These are phyloP conservation scores for Agrostemma githago DNA, from an alignment of 148 eudicot genomes.

Conservation along the genomic window DNA sequence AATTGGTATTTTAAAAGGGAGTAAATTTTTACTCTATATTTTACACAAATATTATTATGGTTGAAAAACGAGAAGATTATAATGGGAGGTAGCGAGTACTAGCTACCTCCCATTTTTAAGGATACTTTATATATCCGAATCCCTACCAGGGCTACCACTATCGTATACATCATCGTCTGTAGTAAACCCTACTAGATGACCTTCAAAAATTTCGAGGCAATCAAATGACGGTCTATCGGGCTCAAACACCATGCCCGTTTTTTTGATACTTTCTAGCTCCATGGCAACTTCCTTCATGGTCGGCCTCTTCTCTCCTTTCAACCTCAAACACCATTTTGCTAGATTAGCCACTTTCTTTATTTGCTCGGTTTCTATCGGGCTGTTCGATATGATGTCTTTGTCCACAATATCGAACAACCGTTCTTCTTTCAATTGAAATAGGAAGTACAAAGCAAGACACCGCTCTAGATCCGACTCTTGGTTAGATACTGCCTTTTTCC, in stretches of 20 bases:
- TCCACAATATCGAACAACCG: conserved; percentile 16
- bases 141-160: background rate
- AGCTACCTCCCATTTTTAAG: too few species aligned
- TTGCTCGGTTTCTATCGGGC: background rate
- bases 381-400: background rate
- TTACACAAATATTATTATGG: too few species aligned
- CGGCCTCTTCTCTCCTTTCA: conserved; percentile 18
- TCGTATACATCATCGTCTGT: background rate
- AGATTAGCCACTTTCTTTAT: conserved; percentile 17
- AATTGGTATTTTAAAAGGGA: too few species aligned
- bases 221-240: background rate
- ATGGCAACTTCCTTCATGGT: conserved; percentile 24
- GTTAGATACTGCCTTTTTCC: background rate
- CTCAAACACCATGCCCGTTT: background rate
- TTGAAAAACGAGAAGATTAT: too few species aligned
- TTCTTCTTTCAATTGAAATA: conserved; percentile 18
- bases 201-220: background rate
- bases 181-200: background rate
- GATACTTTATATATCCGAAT: background rate
- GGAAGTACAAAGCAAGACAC: conserved; percentile 11
- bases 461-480: conserved; percentile 8
- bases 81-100: too few species aligned
- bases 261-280: conserved; percentile 10
- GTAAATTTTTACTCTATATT: too few species aligned
- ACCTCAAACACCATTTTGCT: conserved; percentile 8